Conservation (phyloP, 202 grass and related monocot genomes). For the Musa balbisiana region DNA sequence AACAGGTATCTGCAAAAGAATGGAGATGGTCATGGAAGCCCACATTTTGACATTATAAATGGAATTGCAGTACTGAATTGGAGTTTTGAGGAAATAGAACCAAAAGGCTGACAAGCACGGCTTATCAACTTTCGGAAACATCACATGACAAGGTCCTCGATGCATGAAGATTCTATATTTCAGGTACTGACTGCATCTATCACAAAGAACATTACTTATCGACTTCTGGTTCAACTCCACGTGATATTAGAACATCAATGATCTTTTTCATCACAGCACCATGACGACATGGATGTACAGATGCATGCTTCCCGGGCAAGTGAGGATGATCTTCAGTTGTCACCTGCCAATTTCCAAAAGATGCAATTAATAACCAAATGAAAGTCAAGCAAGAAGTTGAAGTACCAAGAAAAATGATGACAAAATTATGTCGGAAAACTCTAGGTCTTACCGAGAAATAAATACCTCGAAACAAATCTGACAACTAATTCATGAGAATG, state of each 20-base stretch:
- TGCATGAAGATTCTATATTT: too few species aligned
- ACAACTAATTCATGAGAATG: neutral
- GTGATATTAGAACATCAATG: slow-evolving; percentile 74
- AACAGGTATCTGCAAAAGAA: slow-evolving; percentile 60
- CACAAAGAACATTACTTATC: slow-evolving; percentile 56
- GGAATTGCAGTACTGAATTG: neutral
- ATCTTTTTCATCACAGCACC: slow-evolving; percentile 99
- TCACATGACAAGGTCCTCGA: too few species aligned
- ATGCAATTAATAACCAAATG: neutral
- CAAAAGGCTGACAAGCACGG: too few species aligned
- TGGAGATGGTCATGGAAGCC: neutral
- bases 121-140: too few species aligned
- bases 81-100: too few species aligned
- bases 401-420: neutral
- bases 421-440: neutral
- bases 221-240: slow-evolving; percentile 80
- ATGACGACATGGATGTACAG: slow-evolving; percentile 87
- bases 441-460: neutral
- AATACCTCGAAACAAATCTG: neutral
- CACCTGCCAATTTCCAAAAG: slow-evolving; percentile 42
- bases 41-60: neutral
- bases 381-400: neutral
- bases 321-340: slow-evolving; percentile 98
- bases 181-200: neutral
- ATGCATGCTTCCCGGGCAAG: slow-evolving; percentile 78